Base-by-base conservation (phyloP, 495 filamentous ascomycete species). In the Elaphomyces granulatus region DNA sequence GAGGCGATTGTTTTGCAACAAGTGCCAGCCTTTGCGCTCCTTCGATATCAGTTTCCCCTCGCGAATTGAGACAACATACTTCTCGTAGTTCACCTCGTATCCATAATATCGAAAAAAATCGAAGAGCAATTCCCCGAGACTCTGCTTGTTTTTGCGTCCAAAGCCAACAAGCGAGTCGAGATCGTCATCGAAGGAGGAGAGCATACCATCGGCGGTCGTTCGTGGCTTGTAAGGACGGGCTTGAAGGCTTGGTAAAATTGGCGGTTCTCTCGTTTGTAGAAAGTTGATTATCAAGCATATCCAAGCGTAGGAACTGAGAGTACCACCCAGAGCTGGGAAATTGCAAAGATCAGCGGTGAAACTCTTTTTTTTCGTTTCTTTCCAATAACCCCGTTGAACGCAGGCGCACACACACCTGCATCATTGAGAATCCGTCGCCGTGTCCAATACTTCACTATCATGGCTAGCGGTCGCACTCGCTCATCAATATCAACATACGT, bases 211-310 rank as follows among this genome's bases (percentile, higher is more conserved):
- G 20, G 70, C 60, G 3, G 68, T 67, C 2, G 70, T 44, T 23
- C 62, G 59, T 48, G 75, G 75, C 48, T 80, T 60, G 45, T 82
- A 74, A 4, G 81, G 72, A 10, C 72, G 69, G 45, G 86, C 77
- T 48, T 95, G 92, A 8, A 98, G 71, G 18, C 83, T 78, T 4
- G 90, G 90, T 15, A 98, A 61, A 32, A 98, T 72, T 0, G 87
- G 87, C 32, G 88, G 86, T 43, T 85, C 69, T 49, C 90, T 75
- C 20, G 83, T 81, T 59, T 98, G 90, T 21, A 98, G 70, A 55
- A 96, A 98, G 44, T 87, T 90, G 49, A 98, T 80, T 46, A 96
- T 94, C 74, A 96, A 76, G 64, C 90, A 96, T 55, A 94, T 95
- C 90, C 90, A 98, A n/a, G 90, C 94, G 52, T 98, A 98, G 8